These are phyloP conservation scores for Cinnamomum chago DNA, from an alignment of 164 flowering plant species.

Conservation along the genomic window DNA sequence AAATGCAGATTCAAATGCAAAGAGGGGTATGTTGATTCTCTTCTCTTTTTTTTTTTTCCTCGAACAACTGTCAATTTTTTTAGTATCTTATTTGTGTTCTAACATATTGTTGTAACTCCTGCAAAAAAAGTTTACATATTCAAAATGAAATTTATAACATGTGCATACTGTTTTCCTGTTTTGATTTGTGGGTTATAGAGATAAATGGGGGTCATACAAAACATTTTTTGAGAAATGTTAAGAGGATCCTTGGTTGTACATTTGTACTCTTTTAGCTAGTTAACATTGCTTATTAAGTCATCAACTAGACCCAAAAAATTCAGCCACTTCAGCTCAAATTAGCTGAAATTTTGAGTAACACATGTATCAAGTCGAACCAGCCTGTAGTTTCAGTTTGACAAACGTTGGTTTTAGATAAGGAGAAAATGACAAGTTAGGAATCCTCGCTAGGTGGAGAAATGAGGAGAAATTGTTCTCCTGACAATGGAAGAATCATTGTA, in stretches of 20 bases:
- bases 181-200: no score
- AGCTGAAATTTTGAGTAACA: neutral
- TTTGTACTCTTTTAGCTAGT: neutral
- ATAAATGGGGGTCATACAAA: neutral
- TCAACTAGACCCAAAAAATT: neutral
- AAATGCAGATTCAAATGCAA: constrained; percentile 44
- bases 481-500: neutral
- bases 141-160: neutral
- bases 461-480: no score
- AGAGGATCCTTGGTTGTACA: neutral
- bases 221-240: neutral
- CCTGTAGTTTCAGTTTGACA: neutral
- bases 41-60: neutral
- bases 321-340: neutral
- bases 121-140: neutral
- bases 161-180: neutral
- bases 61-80: neutral
- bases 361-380: neutral
- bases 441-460: no score
- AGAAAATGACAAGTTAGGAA: no score
- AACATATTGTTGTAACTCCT: neutral
- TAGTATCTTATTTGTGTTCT: neutral
- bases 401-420: no score
- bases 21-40: constrained; percentile 45
- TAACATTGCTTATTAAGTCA: neutral